Percentiles rank a stretch among this genome's conserved stretches.
These are phyloP conservation scores for Cucurbitaria berberidis DNA, from an alignment of 2,329 filamentous ascomycete genomes.

Conservation along the genomic window DNA sequence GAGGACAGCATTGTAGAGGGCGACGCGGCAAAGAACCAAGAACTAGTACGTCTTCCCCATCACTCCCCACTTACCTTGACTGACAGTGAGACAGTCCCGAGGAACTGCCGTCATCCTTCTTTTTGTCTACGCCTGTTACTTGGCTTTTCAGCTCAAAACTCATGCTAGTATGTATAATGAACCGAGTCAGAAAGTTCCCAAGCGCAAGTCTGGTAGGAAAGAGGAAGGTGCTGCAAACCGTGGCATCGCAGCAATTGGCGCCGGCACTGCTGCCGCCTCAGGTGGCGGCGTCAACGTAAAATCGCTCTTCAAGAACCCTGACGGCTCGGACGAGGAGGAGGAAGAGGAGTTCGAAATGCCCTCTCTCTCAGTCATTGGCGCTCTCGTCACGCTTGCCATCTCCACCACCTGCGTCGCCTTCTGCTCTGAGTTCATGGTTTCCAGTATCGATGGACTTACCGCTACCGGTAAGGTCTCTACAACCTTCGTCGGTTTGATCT, in stretches of 20 bases:
- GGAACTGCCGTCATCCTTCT: constrained; percentile 82
- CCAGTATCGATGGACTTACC: constrained; percentile 63
- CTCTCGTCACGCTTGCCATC: constrained; percentile 71
- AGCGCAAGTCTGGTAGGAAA: constrained; percentile 54
- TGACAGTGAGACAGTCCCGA: constrained; percentile 56
- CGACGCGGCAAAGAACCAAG: constrained; percentile 40
- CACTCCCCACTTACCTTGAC: not conserved
- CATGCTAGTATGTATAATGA: constrained; percentile 81
- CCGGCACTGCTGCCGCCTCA: constrained; percentile 56
- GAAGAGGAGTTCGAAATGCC: constrained; percentile 78
- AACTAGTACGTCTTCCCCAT: constrained; percentile 14
- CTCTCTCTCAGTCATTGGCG: constrained; percentile 73
- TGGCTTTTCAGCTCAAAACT: constrained; percentile 90
- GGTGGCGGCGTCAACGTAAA: constrained; percentile 58
- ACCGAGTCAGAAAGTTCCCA: constrained; percentile 78
- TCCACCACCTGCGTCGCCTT: constrained; percentile 81
- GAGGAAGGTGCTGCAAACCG: constrained; percentile 57
- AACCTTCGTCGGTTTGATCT: constrained; percentile 68
- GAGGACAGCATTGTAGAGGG: constrained; percentile 26
- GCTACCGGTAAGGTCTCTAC: constrained; percentile 57
- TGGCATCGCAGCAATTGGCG: constrained; percentile 61
- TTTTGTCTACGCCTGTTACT: constrained; percentile 80
- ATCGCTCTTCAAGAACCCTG: constrained; percentile 51
- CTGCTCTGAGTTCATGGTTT: constrained; percentile 72
- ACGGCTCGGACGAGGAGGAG: constrained; percentile 52